Conservation (phyloP, 1,284 basidiomycete genomes). For the Crepidotus sp. region DNA sequence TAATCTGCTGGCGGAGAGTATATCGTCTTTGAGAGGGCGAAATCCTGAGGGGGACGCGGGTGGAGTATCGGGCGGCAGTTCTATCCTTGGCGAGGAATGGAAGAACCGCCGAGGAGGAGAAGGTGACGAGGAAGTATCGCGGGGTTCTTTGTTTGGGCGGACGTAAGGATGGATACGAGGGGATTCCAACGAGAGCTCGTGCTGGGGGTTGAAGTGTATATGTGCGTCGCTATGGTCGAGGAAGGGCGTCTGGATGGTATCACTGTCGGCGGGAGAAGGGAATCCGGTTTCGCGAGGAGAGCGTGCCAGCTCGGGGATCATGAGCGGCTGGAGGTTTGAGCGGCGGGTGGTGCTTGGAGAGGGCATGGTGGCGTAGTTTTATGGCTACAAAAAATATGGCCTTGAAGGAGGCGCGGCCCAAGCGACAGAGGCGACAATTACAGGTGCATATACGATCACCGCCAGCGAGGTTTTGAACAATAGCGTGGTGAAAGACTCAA, state of each 20-base stretch:
- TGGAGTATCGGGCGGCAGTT: conserved; percentile 10
- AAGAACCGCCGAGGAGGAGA: conserved; percentile 11
- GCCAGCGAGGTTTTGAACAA: conserved; percentile 1
- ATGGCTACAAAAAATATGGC: conserved; percentile 11
- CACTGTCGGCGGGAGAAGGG: conserved; percentile 26
- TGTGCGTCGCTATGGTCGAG: conserved; percentile 25
- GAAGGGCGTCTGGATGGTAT: conserved; percentile 28
- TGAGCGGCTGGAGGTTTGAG: conserved; percentile 19
- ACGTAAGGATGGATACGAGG: conserved; percentile 12
- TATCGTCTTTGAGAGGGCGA: conserved; percentile 9
- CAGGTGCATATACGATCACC: conserved; percentile 1
- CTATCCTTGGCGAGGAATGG: conserved; percentile 10
- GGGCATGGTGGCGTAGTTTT: conserved; percentile 14
- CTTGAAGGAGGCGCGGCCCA: conserved; percentile 10
- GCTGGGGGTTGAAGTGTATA: conserved; percentile 17
- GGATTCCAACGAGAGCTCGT: conserved; percentile 8
- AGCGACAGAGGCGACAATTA: conserved; percentile 9
- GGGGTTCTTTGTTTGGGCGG: conserved; percentile 16
- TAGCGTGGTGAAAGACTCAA: background rate
- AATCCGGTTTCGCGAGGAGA: conserved; percentile 30
- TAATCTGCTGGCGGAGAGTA: conserved; percentile 7
- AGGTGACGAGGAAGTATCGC: conserved; percentile 14
- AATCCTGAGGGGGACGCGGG: conserved; percentile 14
- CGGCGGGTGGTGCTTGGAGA: conserved; percentile 19
- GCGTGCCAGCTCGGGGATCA: conserved; percentile 22